Percentiles rank a stretch among this genome's conserved stretches.
phyloP scores from a whole-genome alignment of 441 rosid species.

The Eutrema salsugineum region DNA sequence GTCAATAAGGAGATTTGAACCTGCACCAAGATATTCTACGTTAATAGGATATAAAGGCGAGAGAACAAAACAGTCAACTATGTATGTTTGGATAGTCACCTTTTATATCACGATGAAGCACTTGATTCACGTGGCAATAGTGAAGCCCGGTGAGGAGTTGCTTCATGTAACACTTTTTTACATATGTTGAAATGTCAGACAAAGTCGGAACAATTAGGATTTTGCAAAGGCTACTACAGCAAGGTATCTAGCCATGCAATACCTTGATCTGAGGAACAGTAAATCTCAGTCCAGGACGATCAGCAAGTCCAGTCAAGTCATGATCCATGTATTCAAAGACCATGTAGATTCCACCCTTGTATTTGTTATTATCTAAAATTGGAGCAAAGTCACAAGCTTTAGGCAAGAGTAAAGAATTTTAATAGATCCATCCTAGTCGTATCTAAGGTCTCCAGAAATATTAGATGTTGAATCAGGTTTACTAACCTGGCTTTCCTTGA shows the following conservation, averaged over 20 bases:
- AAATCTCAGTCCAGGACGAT: slow-evolving; percentile 98
- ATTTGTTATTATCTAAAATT: slow-evolving; percentile 79
- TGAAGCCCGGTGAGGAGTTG: slow-evolving; percentile 21
- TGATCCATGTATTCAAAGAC: slow-evolving; percentile 99
- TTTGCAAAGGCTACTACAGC: slow-evolving; percentile 9
- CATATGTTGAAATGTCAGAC: background rate
- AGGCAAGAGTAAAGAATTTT: background rate
- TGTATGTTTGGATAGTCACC: background rate
- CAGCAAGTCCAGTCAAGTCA: slow-evolving; percentile 95
- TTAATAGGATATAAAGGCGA: background rate
- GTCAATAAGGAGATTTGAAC: slow-evolving; percentile 15
- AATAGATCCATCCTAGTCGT: background rate
- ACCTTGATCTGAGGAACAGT: slow-evolving; percentile 48
- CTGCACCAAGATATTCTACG: background rate
- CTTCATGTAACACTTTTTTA: slow-evolving; percentile 20
- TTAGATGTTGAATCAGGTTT: background rate
- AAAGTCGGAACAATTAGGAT: background rate
- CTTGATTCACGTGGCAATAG: slow-evolving; percentile 13
- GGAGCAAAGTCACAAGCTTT: background rate
- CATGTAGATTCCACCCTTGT: slow-evolving; percentile 94
- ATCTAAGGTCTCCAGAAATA: slow-evolving; percentile 1
- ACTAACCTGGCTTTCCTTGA: slow-evolving; percentile 72
- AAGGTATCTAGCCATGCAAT: slow-evolving; percentile 15
- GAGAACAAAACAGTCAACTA: background rate
- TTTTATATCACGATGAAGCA: slow-evolving; percentile 18